Evolutionary conservation across 805 yeast genomes (phyloP).

Genomic region (Sugiyamaella floridensis): DNA sequence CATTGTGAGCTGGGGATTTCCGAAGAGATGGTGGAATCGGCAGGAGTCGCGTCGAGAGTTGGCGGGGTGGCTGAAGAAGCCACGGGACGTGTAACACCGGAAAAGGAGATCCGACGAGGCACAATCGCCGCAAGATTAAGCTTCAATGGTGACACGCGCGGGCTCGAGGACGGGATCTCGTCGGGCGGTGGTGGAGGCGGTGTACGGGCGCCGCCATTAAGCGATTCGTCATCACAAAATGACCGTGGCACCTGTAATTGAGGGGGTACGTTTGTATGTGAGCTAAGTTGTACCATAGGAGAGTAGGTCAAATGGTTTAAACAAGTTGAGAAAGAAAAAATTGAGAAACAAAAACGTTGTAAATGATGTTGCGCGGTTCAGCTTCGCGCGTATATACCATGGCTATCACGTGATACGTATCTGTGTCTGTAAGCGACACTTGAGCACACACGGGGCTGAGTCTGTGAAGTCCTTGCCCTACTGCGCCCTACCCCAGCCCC

Average conservation of each 20-base stretch:
- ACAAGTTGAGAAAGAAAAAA: too few species aligned
- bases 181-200: background rate
- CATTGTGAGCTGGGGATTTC: slow-evolving; percentile 16
- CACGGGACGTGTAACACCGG: background rate
- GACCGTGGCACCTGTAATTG: background rate
- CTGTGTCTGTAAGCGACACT: background rate
- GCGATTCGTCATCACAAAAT: background rate
- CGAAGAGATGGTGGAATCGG: background rate
- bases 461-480: too few species aligned
- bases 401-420: too few species aligned
- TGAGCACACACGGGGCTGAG: too few species aligned
- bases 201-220: background rate
- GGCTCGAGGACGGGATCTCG: slow-evolving; percentile 26
- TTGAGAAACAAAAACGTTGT: too few species aligned
- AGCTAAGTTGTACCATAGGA: background rate
- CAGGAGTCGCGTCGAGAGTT: background rate
- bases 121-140: background rate
- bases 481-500: too few species aligned
- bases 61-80: background rate
- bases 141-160: slow-evolving; percentile 22
- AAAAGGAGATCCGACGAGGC: background rate
- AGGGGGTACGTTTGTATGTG: background rate
- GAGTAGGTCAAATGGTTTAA: too few species aligned
- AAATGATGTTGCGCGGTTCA: too few species aligned
- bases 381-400: too few species aligned